Evolutionary conservation across 495 filamentous ascomycete species (phyloP), one percentile per base, ranked within the genome.

Genomic region (Penicillium flavigenum): DNA sequence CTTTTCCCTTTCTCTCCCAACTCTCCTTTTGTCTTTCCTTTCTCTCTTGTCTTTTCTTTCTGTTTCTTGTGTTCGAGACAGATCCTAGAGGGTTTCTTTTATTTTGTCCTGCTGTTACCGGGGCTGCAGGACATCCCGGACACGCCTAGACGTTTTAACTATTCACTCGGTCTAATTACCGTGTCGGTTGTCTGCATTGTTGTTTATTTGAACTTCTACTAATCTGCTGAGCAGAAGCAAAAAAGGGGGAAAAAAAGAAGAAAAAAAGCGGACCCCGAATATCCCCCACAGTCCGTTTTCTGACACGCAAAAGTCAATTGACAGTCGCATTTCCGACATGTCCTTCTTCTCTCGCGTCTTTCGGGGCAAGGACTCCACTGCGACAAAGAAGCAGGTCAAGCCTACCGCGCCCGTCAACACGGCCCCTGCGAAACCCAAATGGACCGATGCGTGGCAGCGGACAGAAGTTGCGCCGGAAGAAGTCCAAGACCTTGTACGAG

Each of bases 391-490:
- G 71, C 72, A 77, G 52, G 59, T 80, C 6, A 80, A 86, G 62
- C 72, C 82, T 57, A 67, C 79, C 58, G 73, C 80, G 31, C 70
- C 72, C 51, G 63, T 72, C 36, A 65, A 79, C 51, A 66, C 71
- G 16, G 72, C 74, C 29, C 80, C 81, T 38, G 73, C 81, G 49
- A 92, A 91, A 68, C 89, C 90, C 54, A 81, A 80, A 67, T 96
- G 92, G 88, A 87, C 89, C 46, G 91, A 98, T 72, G 88, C 93
- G 63, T 98, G 91, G 87, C 80, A 83, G 56, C 85, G 92, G 63
- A 92, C 86, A 57, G 84, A 90, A 49, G 86, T 98, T 56, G 86
- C 89, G 44, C 89, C 93, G 6, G 90, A 93, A 59, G 95, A 98
- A 72, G 86, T 98, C 31, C 88, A 93, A 63, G 90, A 94, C 59